Conservation (phyloP, 495 filamentous ascomycete genomes). For the Aspergillus ostianus region DNA sequence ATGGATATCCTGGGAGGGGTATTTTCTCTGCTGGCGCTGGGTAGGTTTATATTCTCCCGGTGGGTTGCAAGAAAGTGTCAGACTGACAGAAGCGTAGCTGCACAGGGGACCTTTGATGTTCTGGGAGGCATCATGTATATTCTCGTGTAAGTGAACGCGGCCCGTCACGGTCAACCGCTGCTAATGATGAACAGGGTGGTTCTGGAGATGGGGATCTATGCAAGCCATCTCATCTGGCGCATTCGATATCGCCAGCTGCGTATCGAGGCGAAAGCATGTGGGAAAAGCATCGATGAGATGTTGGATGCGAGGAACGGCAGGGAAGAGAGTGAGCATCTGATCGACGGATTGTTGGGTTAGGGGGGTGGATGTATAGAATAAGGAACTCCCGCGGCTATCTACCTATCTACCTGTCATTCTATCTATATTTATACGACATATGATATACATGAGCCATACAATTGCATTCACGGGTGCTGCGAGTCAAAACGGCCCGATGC, state of each 20-base stretch:
- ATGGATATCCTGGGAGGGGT: slow-evolving; percentile 73
- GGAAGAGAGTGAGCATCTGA: background rate
- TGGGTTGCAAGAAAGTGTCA: background rate
- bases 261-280: slow-evolving; percentile 52
- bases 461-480: background rate
- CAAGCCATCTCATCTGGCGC: slow-evolving; percentile 66
- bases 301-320: slow-evolving; percentile 26
- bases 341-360: background rate
- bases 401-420: background rate
- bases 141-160: slow-evolving; percentile 49
- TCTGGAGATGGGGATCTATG: slow-evolving; percentile 68
- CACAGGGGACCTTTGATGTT: slow-evolving; percentile 68
- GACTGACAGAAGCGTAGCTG: slow-evolving; percentile 40
- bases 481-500: background rate
- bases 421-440: background rate
- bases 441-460: background rate
- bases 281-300: slow-evolving; percentile 64
- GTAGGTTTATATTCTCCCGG: slow-evolving; percentile 29
- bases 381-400: background rate
- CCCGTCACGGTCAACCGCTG: background rate
- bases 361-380: background rate
- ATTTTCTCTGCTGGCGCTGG: slow-evolving; percentile 72
- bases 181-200: slow-evolving; percentile 42
- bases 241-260: slow-evolving; percentile 60
- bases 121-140: slow-evolving; percentile 70